Percentiles rank a stretch among this genome's conserved stretches.
phyloP scores from a whole-genome alignment of 2,329 filamentous ascomycete species.

The Talaromyces verruculosus region DNA sequence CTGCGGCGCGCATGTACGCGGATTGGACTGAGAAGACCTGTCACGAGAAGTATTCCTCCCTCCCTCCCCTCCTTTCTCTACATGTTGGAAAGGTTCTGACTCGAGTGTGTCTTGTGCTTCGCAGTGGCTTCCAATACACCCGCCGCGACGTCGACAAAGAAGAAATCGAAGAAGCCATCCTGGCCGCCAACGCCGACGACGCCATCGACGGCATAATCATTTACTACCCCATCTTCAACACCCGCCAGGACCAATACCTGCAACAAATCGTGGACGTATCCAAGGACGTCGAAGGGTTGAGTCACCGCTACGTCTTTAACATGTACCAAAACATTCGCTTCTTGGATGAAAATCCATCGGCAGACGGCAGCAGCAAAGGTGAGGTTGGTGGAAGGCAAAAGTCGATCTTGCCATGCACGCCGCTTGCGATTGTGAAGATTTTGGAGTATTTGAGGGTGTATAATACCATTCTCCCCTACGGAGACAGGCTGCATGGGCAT shows the following conservation, averaged over 20 bases:
- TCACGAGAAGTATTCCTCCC: slow-evolving; percentile 71
- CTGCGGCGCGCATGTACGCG: slow-evolving; percentile 87
- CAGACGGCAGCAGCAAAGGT: neutral
- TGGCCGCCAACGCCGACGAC: slow-evolving; percentile 77
- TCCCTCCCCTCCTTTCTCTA: too few species aligned
- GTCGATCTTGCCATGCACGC: slow-evolving; percentile 92
- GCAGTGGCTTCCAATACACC: slow-evolving; percentile 84
- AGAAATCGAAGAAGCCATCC: slow-evolving; percentile 82
- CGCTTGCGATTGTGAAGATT: slow-evolving; percentile 94
- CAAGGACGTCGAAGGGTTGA: slow-evolving; percentile 95
- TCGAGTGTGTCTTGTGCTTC: slow-evolving; percentile 50
- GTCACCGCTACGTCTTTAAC: slow-evolving; percentile 93
- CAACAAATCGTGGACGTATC: slow-evolving; percentile 86
- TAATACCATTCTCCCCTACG: slow-evolving; percentile 88
- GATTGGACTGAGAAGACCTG: slow-evolving; percentile 98
- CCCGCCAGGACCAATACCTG: slow-evolving; percentile 86
- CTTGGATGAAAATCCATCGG: slow-evolving; percentile 61
- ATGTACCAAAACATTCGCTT: slow-evolving; percentile 99
- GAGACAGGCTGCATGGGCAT: slow-evolving; percentile 88
- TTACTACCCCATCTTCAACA: slow-evolving; percentile 97
- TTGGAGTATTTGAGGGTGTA: slow-evolving; percentile 94
- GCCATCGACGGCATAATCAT: slow-evolving; percentile 87
- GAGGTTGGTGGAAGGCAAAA: slow-evolving; percentile 64
- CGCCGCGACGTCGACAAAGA: slow-evolving; percentile 83
- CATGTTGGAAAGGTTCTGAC: too few species aligned